Evolutionary conservation across 352 stramenopile genomes (phyloP).

Genomic region (Pythium sukuiense): DNA sequence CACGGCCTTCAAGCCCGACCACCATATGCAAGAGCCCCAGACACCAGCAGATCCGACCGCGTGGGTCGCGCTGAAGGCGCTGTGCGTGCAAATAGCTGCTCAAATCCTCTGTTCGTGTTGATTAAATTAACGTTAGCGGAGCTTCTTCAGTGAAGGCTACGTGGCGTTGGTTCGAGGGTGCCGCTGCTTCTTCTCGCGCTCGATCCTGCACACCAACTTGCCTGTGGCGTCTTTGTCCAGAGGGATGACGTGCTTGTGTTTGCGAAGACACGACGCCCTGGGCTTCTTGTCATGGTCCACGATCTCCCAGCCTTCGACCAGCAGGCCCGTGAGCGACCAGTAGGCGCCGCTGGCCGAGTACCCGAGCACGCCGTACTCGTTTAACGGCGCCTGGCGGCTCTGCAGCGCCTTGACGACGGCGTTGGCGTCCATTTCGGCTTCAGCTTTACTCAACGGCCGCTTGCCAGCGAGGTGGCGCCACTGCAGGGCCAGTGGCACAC

Average conservation of each 20-base stretch:
- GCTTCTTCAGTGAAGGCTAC: not conserved
- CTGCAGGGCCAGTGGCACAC: not conserved
- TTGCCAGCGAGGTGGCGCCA: not conserved
- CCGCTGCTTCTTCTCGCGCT: not conserved
- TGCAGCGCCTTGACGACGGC: not conserved
- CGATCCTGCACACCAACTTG: not conserved
- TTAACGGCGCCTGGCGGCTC: not conserved
- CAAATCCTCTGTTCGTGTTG: conserved; percentile 6
- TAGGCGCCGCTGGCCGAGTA: not conserved
- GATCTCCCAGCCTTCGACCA: not conserved
- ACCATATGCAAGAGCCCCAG: not conserved
- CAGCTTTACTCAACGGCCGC: not conserved
- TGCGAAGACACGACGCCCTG: not conserved
- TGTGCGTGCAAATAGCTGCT: not conserved
- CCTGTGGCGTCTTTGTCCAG: not conserved
- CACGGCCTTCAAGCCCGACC: conserved; percentile 2
- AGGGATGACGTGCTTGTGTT: not conserved
- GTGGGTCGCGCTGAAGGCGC: not conserved
- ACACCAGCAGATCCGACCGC: not conserved
- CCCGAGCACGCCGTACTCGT: not conserved
- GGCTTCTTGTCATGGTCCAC: not conserved
- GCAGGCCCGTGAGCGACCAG: not conserved
- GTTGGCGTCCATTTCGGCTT: not conserved
- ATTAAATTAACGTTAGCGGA: not conserved
- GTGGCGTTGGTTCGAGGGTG: not conserved